phyloP scores from a whole-genome alignment of 2,329 filamentous ascomycete species.

The Calcarisporium arbuscula region DNA sequence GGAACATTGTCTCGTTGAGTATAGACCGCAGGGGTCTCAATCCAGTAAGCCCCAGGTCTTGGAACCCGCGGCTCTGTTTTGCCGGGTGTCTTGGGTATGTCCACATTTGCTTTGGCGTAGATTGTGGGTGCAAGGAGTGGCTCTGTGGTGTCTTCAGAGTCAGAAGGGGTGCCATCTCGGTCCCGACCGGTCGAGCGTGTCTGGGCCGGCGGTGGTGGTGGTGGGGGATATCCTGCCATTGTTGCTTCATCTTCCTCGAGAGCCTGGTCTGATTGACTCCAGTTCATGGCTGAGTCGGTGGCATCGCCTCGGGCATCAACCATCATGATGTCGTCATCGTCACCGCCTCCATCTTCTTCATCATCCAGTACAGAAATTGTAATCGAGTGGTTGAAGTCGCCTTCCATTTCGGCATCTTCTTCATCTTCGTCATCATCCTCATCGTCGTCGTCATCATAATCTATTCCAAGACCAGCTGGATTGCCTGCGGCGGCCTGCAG shows the following conservation, averaged over 20 bases:
- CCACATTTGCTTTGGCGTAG: constrained; percentile 58
- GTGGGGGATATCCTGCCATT: constrained; percentile 64
- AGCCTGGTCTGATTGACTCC: constrained; percentile 54
- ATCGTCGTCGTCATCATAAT: constrained; percentile 21
- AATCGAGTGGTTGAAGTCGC: constrained; percentile 43
- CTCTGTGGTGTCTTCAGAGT: constrained; percentile 63
- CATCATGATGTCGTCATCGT: constrained; percentile 55
- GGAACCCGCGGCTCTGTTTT: constrained; percentile 42
- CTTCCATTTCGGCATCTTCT: constrained; percentile 35
- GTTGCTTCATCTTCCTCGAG: constrained; percentile 73
- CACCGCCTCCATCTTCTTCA: constrained; percentile 46
- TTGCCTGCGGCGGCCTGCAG: constrained; percentile 26
- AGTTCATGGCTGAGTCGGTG: constrained; percentile 42
- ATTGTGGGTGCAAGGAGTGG: constrained; percentile 56
- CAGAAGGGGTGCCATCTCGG: constrained; percentile 61
- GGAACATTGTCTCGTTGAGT: constrained; percentile 55
- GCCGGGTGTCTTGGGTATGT: constrained; percentile 78
- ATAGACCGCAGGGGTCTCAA: constrained; percentile 70
- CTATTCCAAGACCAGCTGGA: constrained; percentile 20
- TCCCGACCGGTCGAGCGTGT: constrained; percentile 43
- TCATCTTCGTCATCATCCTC: constrained; percentile 27
- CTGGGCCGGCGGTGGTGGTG: constrained; percentile 54
- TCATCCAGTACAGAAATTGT: constrained; percentile 27
- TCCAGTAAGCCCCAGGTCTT: constrained; percentile 76
- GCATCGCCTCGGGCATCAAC: constrained; percentile 43